Conservation (phyloP, 1,284 basidiomycete species). For the Pterulicium gracile region DNA sequence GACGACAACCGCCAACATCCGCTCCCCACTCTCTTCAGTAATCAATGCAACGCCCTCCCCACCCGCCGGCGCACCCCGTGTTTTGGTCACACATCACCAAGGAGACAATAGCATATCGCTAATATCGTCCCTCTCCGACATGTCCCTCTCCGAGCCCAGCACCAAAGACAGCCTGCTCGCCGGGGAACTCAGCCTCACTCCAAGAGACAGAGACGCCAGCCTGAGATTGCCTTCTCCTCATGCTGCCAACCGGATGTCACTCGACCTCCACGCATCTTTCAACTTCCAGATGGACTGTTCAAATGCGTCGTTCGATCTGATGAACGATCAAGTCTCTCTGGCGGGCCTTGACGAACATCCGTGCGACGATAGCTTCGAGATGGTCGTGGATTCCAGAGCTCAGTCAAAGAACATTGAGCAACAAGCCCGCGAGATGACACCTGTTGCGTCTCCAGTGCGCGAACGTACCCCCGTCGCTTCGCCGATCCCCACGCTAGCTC, state of each 20-base stretch:
- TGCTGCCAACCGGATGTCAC: not conserved
- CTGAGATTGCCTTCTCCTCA: not conserved
- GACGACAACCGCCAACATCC: not conserved
- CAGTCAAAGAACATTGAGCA: not conserved
- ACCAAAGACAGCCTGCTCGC: not conserved
- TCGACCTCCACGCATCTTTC: conserved; percentile 4
- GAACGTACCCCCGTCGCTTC: not conserved
- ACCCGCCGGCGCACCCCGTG: not conserved
- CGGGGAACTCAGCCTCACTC: not conserved
- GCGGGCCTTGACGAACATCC: not conserved
- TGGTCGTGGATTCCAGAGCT: not conserved
- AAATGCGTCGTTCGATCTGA: conserved; percentile 4
- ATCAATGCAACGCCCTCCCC: not conserved
- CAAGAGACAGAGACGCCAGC: not conserved
- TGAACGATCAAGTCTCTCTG: conserved; percentile 6
- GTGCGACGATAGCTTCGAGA: not conserved
- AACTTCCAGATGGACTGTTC: conserved; percentile 2
- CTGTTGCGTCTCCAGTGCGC: too few species aligned
- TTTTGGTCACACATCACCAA: not conserved
- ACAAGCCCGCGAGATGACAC: not conserved
- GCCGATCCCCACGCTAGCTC: not conserved
- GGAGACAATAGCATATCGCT: not conserved
- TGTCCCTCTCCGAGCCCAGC: not conserved
- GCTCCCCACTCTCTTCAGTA: not conserved
- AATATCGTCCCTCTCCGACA: not conserved